Evolutionary conservation across 179 eudicot species (phyloP), one percentile per base, ranked within the genome.

Genomic region (Beta macrorhiza): DNA sequence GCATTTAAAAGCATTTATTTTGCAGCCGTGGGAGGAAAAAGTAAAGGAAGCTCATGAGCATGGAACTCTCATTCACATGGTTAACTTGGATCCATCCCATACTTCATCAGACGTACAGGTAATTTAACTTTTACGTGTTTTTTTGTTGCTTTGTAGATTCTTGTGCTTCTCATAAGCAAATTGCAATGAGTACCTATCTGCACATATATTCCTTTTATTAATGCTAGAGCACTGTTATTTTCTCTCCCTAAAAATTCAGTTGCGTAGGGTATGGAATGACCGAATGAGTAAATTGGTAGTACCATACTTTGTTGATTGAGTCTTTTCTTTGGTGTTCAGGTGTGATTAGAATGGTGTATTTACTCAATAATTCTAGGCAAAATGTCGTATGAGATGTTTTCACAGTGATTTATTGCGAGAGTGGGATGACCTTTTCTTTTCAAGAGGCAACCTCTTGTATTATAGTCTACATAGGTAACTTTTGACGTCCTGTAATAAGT

Each of bases 21-120:
- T 83, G 83, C 80, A 86, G 89, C 85, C 89, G 29, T 86, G 86
- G 89, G 86, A 83, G 56, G 77, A 82, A 52, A 79, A 70, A 17
- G 5, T 81, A 62, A 55, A 64, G 81, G 79, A 5, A 7, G 86
- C 89, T 77, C 69, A 76, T 59, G 83, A 83, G 44, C n/a, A 56
- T 78, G 47, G 63, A 76, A 79, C 75, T 49, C 89, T 86, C 53
- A 83, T 86, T 57, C 82, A 73, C 55, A 14, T 86, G 63, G 56
- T 61, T 53, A 86, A 84, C 79, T 29, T 86, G 83, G 84, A 86
- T 82, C 80, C 85, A 20, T 79, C 81, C 44, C 64, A 72, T 79
- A 59, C 82, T 19, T 81, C 89, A 65, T 79, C 75, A 76, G 83
- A 86, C 37, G 79, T 86, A 52, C 63, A 83, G 89, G 89, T 86